Conservation (phyloP, 1,284 basidiomycete species). For the Boletus semigastroideus region DNA sequence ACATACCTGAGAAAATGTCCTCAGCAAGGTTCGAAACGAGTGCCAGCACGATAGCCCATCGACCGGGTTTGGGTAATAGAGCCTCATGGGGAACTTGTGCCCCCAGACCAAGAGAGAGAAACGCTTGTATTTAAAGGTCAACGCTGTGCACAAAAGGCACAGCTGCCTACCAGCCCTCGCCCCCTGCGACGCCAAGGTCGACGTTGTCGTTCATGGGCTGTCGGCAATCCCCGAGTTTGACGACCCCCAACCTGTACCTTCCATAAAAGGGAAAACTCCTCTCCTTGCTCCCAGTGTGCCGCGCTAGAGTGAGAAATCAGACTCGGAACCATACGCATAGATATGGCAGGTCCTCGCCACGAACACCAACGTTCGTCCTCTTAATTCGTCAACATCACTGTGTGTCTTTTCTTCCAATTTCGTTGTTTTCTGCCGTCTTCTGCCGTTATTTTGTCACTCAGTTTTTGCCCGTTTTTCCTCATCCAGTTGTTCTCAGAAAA, state of each 20-base stretch:
- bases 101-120: background rate
- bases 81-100: slow-evolving; percentile 8
- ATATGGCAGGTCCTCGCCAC: slow-evolving; percentile 19
- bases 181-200: background rate
- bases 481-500: background rate
- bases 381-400: slow-evolving; percentile 20
- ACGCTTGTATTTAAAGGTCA: slow-evolving; percentile 5
- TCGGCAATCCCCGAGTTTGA: slow-evolving; percentile 15
- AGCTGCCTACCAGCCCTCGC: background rate
- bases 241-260: slow-evolving; percentile 8
- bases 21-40: slow-evolving; percentile 16
- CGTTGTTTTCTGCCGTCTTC: slow-evolving; percentile 16
- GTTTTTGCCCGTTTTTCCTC: background rate
- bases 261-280: slow-evolving; percentile 13
- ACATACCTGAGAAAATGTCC: background rate
- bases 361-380: slow-evolving; percentile 27
- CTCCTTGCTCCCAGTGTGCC: background rate
- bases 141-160: slow-evolving; percentile 18
- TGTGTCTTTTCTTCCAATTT: slow-evolving; percentile 15
- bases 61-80: slow-evolving; percentile 13
- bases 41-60: slow-evolving; percentile 17
- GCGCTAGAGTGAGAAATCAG: slow-evolving; percentile 16
- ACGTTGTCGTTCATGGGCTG: slow-evolving; percentile 3
- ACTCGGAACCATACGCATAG: slow-evolving; percentile 5
- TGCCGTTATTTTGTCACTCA: slow-evolving; percentile 20